Base-by-base conservation (phyloP, 2,329 filamentous ascomycete species). In the Monilinia polystroma region DNA sequence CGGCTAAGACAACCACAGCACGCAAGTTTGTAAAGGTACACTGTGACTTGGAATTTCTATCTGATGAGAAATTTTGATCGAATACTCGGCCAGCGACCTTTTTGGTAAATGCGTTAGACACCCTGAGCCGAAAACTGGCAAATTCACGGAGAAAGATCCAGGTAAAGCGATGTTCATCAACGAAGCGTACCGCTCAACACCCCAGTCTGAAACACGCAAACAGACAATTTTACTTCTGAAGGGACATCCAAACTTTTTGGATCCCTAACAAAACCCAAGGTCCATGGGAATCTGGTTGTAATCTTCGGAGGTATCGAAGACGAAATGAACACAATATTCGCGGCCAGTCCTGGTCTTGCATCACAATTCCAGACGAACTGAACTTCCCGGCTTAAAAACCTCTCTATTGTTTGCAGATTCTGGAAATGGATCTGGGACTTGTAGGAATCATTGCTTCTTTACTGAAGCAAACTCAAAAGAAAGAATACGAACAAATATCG, bases 1-100 rank as follows among this genome's bases (percentile, higher is more conserved):
- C 89, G 0, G 90, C 90, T 0, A 92, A 92, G 12, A 91, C 89
- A 0, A 87, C 86, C 0, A 91, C 83, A 0, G 90, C 90, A 0
- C 79, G 82, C n/a, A 90, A 87, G 69, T 90, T 93, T 83, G 90
- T 89, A 7, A 84, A 90, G 67, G 80, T 92, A 0, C 92, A 86
- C 73, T 92, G 90, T 73, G 86, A 92, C 70, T 86, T 92, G 84
- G 88, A 89, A 0, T 84, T 92, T 38, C 78, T 93, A 0, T 76
- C 83, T 0, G 80, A 79, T 0, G 81, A 80, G 81, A 80, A 0
- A 82, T 87, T n/a, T 86, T 91, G 0, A 74, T 86, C 0, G 87
- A 91, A 62, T 84, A 81, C 53, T 92, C 89, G 0, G 87, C 87
- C 0, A 85, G 86, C 0, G 88, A 92, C 35, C 75, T 93, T 0